Percentiles rank a stretch among this genome's conserved stretches.
phyloP scores from a whole-genome alignment of 495 filamentous ascomycete genomes.

The Talaromyces adpressus region DNA sequence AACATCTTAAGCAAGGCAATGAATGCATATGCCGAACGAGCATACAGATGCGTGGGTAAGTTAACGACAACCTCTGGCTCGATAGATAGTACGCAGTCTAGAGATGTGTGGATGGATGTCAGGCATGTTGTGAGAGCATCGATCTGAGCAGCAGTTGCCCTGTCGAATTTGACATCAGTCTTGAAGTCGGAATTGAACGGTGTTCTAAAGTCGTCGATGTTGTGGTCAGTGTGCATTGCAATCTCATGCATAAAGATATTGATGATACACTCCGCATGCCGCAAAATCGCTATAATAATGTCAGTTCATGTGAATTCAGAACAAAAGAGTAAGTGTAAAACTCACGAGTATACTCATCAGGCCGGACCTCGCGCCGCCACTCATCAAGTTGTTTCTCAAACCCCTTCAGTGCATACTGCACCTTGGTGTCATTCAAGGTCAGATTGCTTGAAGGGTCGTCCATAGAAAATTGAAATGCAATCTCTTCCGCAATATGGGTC shows the following conservation, averaged over 20 bases:
- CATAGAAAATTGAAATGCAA: conserved; percentile 63
- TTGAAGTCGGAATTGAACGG: conserved; percentile 31
- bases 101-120: conserved; percentile 61
- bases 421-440: conserved; percentile 66
- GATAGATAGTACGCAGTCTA: conserved; percentile 61
- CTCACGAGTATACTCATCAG: conserved; percentile 31
- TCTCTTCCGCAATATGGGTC: conserved; percentile 65
- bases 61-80: conserved; percentile 55
- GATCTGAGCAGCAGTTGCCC: conserved; percentile 48
- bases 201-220: conserved; percentile 51
- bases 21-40: conserved; percentile 73
- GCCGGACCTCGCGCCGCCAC: conserved; percentile 51
- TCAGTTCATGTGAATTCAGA: not conserved
- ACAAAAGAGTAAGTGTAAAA: not conserved
- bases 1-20: conserved; percentile 88
- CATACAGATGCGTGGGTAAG: conserved; percentile 69
- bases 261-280: conserved; percentile 33
- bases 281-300: not conserved
- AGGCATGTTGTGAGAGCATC: conserved; percentile 67
- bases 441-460: conserved; percentile 57
- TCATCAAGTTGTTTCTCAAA: conserved; percentile 71
- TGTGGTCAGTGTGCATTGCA: conserved; percentile 66
- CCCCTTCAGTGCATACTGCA: conserved; percentile 64
- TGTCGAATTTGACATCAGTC: conserved; percentile 33
- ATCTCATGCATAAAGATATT: conserved; percentile 85